phyloP scores from a whole-genome alignment of 164 flowering plant genomes.

The Berberis vulgaris region DNA sequence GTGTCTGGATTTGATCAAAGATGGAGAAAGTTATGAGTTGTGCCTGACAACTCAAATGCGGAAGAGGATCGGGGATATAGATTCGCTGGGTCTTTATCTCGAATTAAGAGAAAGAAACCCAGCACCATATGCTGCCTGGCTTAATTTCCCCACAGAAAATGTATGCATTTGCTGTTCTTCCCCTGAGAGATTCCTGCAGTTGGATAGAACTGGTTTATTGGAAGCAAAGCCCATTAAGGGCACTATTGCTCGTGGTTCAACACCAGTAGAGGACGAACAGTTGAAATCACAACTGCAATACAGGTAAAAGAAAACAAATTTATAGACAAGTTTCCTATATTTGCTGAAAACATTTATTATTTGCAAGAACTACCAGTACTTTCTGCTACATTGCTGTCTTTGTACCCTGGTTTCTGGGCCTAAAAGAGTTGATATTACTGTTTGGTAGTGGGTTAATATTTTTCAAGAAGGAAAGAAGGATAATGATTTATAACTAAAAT shows the following conservation, averaged over 20 bases:
- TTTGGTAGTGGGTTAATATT: too few species aligned
- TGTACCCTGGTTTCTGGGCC: too few species aligned
- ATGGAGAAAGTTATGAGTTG: constrained; percentile 96
- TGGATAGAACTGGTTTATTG: constrained; percentile 56
- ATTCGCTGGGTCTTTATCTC: constrained; percentile 63
- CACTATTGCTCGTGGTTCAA: constrained; percentile 74
- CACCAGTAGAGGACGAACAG: constrained; percentile 58
- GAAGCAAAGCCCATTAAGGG: constrained; percentile 99
- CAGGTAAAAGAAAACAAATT: constrained; percentile 37
- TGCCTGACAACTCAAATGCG: constrained; percentile 87
- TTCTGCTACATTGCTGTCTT: too few species aligned
- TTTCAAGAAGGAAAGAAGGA: too few species aligned
- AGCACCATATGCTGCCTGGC: constrained; percentile 98
- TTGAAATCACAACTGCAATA: constrained; percentile 53
- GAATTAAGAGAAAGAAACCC: constrained; percentile 77
- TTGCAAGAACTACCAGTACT: too few species aligned
- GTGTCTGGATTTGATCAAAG: constrained; percentile 69
- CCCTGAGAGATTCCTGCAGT: constrained; percentile 80
- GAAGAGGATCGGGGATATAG: constrained; percentile 37
- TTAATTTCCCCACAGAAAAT: constrained; percentile 66
- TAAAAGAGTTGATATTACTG: too few species aligned
- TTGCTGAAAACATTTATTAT: too few species aligned
- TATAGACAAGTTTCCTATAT: too few species aligned
- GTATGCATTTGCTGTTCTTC: constrained; percentile 83
- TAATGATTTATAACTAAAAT: too few species aligned